Base-by-base conservation (phyloP, 257 asterid genomes). In the Fraxinus anomala region DNA sequence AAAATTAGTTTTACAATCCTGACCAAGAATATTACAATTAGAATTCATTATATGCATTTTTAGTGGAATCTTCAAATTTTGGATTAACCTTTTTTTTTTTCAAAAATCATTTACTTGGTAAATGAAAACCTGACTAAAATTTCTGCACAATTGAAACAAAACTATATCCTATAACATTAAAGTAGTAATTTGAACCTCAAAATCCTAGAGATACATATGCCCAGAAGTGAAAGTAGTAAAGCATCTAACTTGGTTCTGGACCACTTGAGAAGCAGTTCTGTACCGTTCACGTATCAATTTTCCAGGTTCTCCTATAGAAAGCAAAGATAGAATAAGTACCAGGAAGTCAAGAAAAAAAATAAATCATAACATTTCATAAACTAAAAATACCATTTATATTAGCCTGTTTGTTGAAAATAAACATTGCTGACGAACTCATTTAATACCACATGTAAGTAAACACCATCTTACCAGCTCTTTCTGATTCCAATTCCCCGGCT, bases 181-280 rank as follows among this genome's bases (percentile, higher is more conserved):
- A 49, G 26, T 31, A 72, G 51, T 23, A 14, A 70, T 71, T 39
- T 49, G 19, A 42, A 59, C 66, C 24, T 39, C 79, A 77, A 39
- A 73, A 82, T 76, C 83, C 85, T 75, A 82, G 82, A 76, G 82
- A 86, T 82, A 80, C 90, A 87, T 82, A 76, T 84, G 85, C 87
- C 8, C 88, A 83, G 83, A 72, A 87, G 68, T 80, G 81, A 89
- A 88, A 89, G 91, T 79, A 85, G 82, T 86, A 81, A 83, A 86
- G 96, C 89, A 83, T 89, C 97, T 94, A 89, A 92, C 97, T 90
- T 94, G 98, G 89, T 91, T 94, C 87, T 94, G 96, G 83, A 92
- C 94, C 91, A 94, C 97, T 92, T 88, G 97, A 81, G 98, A 94
- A 90, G 98, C 98, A 85, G 98, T 85, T 85, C 98, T 88, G 92